Evolutionary conservation across 192 early-diverging fungal species (phyloP), one percentile per base, ranked within the genome.

Genomic region (Podila verticillata): DNA sequence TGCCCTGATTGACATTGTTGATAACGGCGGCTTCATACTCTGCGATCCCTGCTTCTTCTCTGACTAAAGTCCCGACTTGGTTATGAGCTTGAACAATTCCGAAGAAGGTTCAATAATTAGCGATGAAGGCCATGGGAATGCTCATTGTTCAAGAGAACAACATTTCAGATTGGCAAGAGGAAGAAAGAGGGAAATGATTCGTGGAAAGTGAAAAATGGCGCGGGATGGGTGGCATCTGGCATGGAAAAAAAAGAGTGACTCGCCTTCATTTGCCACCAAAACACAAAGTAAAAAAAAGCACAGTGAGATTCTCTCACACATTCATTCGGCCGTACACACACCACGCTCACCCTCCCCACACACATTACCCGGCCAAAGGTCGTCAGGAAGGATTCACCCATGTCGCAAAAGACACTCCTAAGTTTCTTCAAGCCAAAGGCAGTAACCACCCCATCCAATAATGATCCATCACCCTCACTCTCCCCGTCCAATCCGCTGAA

Each of bases 361-460:
- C 51, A 54, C n/a, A 54, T 24, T 54, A n/a, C 51, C 51, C 39
- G 39, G 7, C 39, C 39, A 44, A 54, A 24, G 51, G 51, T 54
- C 20, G 51, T 54, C 51, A 54, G 24, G 9, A 54, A 24, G 51
- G 22, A 24, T 54, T 5, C 22, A 26, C 51, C 44, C 51, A 24
- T 54, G 51, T 24, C 51, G 9, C 74, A 75, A 57, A 75, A 65
- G 47, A 69, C 66, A 15, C 19, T 75, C 12, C 74, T 75, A 56
- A 69, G 61, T 54, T 75, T 69, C 54, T 75, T 75, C 57, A 75
- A 75, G 32, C 74, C 74, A 64, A 75, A 75, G 34, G 17, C 73
- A 15, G 48, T 48, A 28, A 2, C 36, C 7, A 8, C 56, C 22
- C 20, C 51, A 29, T 28, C 35, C 24, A 22, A 28, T 9, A 17